Conservation (phyloP, 208 protist species). For the Leishmania tarentolae region DNA sequence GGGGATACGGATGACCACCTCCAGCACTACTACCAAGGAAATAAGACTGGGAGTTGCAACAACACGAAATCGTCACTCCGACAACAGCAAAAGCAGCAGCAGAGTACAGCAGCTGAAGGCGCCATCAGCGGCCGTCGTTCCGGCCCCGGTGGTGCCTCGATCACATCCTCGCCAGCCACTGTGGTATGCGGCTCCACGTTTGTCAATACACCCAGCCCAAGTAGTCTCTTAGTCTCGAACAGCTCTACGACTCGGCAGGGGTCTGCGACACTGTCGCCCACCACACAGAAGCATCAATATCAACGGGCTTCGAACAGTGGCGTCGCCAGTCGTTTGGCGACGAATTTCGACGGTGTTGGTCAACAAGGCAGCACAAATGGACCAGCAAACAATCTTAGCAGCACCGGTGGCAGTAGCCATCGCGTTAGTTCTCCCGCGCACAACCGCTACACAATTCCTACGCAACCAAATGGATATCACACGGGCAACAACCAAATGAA, state of each 20-base stretch:
- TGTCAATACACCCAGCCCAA: not conserved
- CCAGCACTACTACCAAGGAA: not conserved
- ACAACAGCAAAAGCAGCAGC: not conserved
- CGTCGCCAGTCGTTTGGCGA: not conserved
- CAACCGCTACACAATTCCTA: constrained; percentile 9
- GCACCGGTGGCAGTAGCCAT: constrained; percentile 1
- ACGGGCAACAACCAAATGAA: constrained; percentile 2
- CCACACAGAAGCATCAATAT: constrained; percentile 7
- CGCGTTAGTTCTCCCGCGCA: constrained; percentile 17
- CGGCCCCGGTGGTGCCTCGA: constrained; percentile 1
- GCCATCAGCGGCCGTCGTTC: not conserved
- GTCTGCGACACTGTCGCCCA: constrained; percentile 3
- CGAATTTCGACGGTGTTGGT: constrained; percentile 18
- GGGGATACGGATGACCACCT: not conserved
- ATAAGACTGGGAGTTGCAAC: not conserved
- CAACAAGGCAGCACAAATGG: constrained; percentile 17
- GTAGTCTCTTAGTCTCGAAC: not conserved
- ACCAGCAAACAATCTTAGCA: not conserved
- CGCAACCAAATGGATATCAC: constrained; percentile 6
- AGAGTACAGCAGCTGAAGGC: not conserved
- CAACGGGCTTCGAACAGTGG: constrained; percentile 6
- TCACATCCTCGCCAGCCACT: constrained; percentile 4
- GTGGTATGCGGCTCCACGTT: constrained; percentile 9
- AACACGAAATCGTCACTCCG: not conserved
- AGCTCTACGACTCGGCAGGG: not conserved